Percentiles rank a stretch among this genome's conserved stretches.
These are phyloP conservation scores for Fusarium nygamai DNA, from an alignment of 2,329 filamentous ascomycete species.

Conservation along the genomic window DNA sequence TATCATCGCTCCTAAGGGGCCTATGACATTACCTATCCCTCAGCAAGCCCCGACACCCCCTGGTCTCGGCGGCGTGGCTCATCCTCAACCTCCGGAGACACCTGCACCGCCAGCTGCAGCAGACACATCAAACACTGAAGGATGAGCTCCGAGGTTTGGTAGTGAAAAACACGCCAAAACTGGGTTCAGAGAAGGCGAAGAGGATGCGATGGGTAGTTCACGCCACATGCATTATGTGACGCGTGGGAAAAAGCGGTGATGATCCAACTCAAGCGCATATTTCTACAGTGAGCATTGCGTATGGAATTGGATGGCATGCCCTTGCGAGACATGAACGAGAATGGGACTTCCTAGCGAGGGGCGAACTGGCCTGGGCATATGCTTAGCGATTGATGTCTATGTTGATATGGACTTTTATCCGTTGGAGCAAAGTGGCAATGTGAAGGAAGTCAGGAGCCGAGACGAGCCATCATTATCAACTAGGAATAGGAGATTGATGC, in stretches of 20 bases:
- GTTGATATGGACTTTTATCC: neutral
- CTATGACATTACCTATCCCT: slow-evolving; percentile 52
- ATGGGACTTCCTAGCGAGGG: slow-evolving; percentile 15
- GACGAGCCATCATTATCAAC: slow-evolving; percentile 2
- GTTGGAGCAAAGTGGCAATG: slow-evolving; percentile 23
- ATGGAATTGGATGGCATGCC: slow-evolving; percentile 19
- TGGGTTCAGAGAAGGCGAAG: neutral
- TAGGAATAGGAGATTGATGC: slow-evolving; percentile 8
- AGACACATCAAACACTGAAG: slow-evolving; percentile 39
- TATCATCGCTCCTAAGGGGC: slow-evolving; percentile 63
- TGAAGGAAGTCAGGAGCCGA: slow-evolving; percentile 4
- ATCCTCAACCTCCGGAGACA: slow-evolving; percentile 48
- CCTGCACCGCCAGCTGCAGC: slow-evolving; percentile 50
- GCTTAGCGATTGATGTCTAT: slow-evolving; percentile 24
- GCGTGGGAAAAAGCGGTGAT: slow-evolving; percentile 22
- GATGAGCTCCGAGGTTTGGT: slow-evolving; percentile 22
- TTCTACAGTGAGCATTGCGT: slow-evolving; percentile 31
- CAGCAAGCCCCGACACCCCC: slow-evolving; percentile 48
- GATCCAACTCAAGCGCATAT: slow-evolving; percentile 27
- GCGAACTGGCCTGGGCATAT: slow-evolving; percentile 12
- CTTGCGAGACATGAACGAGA: slow-evolving; percentile 19
- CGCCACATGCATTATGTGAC: slow-evolving; percentile 3
- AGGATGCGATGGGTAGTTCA: slow-evolving; percentile 7
- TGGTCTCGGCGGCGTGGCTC: slow-evolving; percentile 48
- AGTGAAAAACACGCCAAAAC: neutral